Conservation (phyloP, 106 monocot species). For the Dactylorhiza incarnata region DNA sequence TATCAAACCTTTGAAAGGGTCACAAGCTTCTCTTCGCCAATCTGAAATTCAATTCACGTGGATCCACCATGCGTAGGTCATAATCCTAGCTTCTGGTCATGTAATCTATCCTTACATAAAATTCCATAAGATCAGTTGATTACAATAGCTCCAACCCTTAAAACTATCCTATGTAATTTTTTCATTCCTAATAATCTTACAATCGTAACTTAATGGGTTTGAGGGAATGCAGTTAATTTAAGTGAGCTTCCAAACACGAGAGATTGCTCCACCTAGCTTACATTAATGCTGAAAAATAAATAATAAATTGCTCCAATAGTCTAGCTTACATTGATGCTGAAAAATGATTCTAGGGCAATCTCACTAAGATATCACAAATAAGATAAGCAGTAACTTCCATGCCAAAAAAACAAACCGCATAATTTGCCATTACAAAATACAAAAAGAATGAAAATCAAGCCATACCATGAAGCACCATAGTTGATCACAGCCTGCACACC, state of each 20-base stretch:
- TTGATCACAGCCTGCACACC: conserved; percentile 29
- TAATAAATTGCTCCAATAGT: neutral
- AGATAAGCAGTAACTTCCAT: neutral
- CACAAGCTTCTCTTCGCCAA: too few species aligned
- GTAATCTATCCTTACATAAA: too few species aligned
- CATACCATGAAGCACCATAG: conserved; percentile 42
- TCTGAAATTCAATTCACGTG: too few species aligned
- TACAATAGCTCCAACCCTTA: too few species aligned
- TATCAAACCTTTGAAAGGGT: too few species aligned
- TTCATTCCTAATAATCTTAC: neutral
- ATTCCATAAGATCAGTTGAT: too few species aligned
- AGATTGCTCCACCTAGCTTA: neutral
- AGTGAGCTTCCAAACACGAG: neutral
- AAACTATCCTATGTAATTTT: neutral
- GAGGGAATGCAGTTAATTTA: neutral
- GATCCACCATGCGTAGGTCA: too few species aligned
- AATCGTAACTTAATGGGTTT: too few species aligned
- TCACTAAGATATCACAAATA: neutral
- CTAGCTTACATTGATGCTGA: neutral
- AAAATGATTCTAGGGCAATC: neutral
- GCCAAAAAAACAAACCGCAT: neutral
- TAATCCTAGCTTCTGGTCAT: too few species aligned
- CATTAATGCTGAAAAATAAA: neutral
- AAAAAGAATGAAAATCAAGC: neutral
- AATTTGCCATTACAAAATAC: neutral